Evolutionary conservation across 176 grass and related monocot genomes (phyloP).

Genomic region (Eleusine indica): DNA sequence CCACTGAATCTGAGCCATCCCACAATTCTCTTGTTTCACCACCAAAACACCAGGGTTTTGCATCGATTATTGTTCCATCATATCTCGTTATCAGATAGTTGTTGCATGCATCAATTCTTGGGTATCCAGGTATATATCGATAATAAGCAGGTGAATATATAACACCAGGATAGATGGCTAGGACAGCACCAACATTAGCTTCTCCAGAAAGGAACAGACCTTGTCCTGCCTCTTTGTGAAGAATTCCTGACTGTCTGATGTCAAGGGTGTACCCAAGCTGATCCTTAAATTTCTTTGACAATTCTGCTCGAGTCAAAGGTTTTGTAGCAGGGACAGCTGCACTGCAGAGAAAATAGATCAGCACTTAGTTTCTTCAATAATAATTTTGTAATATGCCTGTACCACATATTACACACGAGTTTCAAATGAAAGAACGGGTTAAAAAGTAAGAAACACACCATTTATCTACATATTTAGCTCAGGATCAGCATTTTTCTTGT

Average conservation of each 20-base stretch:
- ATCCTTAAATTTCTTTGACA: constrained; percentile 71
- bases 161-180: constrained; percentile 88
- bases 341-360: constrained; percentile 60
- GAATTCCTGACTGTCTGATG: constrained; percentile 69
- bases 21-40: constrained; percentile 72
- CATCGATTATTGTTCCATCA: constrained; percentile 84
- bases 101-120: constrained; percentile 78
- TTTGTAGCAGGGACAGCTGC: constrained; percentile 71
- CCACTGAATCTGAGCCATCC: constrained; percentile 57
- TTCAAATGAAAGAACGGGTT: neutral
- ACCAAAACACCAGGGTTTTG: constrained; percentile 77
- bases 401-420: neutral
- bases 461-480: neutral
- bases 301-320: constrained; percentile 54
- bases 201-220: constrained; percentile 81
- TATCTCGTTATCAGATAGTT: constrained; percentile 91
- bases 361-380: constrained; percentile 4
- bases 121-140: constrained; percentile 88
- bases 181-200: constrained; percentile 66
- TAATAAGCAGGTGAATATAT: constrained; percentile 97
- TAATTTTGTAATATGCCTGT: neutral
- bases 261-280: constrained; percentile 73
- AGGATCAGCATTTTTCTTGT: neutral
- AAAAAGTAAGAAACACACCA: neutral
- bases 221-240: constrained; percentile 87